Evolutionary conservation across 495 filamentous ascomycete species (phyloP).

Genomic region (Neurospora hispaniola): DNA sequence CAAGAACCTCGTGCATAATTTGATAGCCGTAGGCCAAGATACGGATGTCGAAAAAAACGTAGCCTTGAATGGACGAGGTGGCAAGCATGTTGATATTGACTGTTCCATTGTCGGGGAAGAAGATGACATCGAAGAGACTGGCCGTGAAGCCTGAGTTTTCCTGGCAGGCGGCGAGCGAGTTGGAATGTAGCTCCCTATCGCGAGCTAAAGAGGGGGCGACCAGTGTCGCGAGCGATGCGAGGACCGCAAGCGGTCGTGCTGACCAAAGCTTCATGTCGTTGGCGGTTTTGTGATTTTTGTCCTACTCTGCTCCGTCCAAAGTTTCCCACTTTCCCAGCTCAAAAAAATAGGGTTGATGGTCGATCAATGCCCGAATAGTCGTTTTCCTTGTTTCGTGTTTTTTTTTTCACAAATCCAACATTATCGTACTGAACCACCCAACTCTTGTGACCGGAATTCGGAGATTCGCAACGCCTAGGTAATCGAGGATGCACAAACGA

Average conservation of each 20-base stretch:
- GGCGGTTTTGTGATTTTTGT: background rate
- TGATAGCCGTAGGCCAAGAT: conserved; percentile 76
- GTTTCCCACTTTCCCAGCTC: background rate
- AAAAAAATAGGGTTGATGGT: background rate
- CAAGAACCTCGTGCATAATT: conserved; percentile 49
- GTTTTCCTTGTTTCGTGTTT: background rate
- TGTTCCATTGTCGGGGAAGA: conserved; percentile 64
- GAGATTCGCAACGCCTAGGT: background rate
- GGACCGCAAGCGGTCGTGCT: conserved; percentile 20
- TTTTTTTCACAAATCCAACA: background rate
- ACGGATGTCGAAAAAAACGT: conserved; percentile 67
- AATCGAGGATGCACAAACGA: background rate
- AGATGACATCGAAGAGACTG: conserved; percentile 70
- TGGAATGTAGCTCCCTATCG: conserved; percentile 50
- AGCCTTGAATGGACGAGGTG: conserved; percentile 74
- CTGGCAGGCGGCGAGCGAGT: conserved; percentile 69
- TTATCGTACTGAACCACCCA: background rate
- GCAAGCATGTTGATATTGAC: conserved; percentile 69
- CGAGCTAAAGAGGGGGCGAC: conserved; percentile 20
- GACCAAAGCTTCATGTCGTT: background rate
- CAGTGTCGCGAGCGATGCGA: conserved; percentile 25
- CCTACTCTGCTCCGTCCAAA: background rate
- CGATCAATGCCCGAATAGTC: background rate
- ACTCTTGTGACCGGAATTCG: background rate
- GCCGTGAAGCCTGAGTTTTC: conserved; percentile 71